A percentile compares a stretch with the other conserved stretches of the same genome.
These are phyloP conservation scores for Fusarium sp. DNA, from an alignment of 2,329 filamentous ascomycete species.

Conservation along the genomic window DNA sequence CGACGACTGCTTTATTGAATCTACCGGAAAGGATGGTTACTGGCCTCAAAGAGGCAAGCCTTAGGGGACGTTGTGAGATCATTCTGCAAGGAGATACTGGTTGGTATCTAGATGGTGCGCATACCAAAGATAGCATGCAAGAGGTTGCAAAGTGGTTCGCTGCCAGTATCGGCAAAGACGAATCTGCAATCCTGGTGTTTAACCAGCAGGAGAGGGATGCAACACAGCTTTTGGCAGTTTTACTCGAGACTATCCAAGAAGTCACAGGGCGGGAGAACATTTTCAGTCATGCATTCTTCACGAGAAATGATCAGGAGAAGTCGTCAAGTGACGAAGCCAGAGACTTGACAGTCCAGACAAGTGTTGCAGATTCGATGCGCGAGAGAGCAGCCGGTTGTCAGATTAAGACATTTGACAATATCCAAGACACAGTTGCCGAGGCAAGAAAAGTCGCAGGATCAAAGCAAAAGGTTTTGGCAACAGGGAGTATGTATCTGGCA, in stretches of 20 bases:
- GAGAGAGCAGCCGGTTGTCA: slow-evolving; percentile 61
- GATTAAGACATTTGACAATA: slow-evolving; percentile 71
- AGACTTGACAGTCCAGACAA: slow-evolving; percentile 72
- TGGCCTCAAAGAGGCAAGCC: slow-evolving; percentile 74
- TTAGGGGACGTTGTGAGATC: slow-evolving; percentile 83
- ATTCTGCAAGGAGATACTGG: slow-evolving; percentile 64
- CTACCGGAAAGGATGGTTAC: slow-evolving; percentile 63
- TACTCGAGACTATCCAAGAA: slow-evolving; percentile 68
- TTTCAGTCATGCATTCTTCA: slow-evolving; percentile 84
- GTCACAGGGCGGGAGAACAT: slow-evolving; percentile 54
- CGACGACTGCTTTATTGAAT: slow-evolving; percentile 40
- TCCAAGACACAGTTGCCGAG: slow-evolving; percentile 75
- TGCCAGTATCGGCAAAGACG: slow-evolving; percentile 53
- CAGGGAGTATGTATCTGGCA: slow-evolving; percentile 87
- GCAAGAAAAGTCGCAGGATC: slow-evolving; percentile 59
- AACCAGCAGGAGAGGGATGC: slow-evolving; percentile 93
- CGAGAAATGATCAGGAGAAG: slow-evolving; percentile 71
- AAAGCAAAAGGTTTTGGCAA: slow-evolving; percentile 75
- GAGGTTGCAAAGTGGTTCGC: slow-evolving; percentile 84
- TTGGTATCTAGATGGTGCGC: slow-evolving; percentile 90
- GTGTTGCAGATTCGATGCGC: slow-evolving; percentile 72
- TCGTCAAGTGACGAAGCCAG: slow-evolving; percentile 54
- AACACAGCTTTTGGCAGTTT: slow-evolving; percentile 69
- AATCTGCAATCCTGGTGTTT: slow-evolving; percentile 76
- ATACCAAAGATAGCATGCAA: slow-evolving; percentile 85